Conservation (phyloP, 345 rosid genomes). For the Salix brachista region DNA sequence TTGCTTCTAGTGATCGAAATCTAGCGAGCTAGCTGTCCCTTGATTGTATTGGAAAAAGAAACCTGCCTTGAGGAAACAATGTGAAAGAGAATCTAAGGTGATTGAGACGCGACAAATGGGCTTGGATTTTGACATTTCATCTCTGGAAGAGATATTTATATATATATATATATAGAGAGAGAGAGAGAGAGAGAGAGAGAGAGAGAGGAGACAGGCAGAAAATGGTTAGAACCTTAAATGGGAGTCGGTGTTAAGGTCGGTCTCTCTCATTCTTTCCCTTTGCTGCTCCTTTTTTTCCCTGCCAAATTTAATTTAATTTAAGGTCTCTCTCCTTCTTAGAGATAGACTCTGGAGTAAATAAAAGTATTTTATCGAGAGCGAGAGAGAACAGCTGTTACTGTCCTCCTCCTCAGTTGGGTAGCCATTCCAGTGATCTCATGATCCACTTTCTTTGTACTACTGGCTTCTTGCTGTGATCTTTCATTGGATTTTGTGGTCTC, state of each 20-base stretch:
- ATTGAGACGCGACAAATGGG: slow-evolving; percentile 37
- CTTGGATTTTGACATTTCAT: slow-evolving; percentile 39
- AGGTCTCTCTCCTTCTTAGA: not conserved
- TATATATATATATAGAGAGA: no score
- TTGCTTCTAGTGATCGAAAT: not conserved
- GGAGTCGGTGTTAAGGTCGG: not conserved
- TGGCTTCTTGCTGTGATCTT: slow-evolving; percentile 25
- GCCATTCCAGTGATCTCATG: slow-evolving; percentile 12
- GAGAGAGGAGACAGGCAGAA: not conserved
- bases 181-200: not conserved
- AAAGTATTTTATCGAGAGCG: not conserved
- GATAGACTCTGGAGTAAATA: not conserved
- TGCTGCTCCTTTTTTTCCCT: not conserved
- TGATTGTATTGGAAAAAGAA: slow-evolving; percentile 16
- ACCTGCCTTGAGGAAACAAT: slow-evolving; percentile 35
- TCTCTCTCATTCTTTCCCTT: not conserved
- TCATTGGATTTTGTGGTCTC: slow-evolving; percentile 33
- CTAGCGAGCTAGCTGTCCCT: slow-evolving; percentile 5
- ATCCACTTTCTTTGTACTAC: slow-evolving; percentile 16
- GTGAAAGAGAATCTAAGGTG: slow-evolving; percentile 34
- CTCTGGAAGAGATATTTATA: not conserved
- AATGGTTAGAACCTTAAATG: slow-evolving; percentile 8
- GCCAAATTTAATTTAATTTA: not conserved
- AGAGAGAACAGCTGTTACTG: slow-evolving; percentile 18
- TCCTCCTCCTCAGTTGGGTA: slow-evolving; percentile 7